phyloP scores from a whole-genome alignment of 2,329 filamentous ascomycete species.

The Botryotinia globosa region DNA sequence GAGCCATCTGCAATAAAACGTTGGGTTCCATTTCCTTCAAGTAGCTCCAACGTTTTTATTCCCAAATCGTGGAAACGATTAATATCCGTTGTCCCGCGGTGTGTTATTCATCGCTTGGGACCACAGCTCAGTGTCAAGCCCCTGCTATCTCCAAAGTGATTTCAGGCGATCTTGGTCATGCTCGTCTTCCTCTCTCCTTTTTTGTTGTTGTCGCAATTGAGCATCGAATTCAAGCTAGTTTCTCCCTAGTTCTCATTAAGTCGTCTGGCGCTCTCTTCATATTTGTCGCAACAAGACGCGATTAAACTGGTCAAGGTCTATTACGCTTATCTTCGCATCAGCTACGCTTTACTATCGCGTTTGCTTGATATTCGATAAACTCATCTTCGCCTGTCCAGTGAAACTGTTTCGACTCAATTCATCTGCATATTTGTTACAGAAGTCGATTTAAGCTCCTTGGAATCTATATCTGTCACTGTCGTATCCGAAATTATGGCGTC shows the following conservation, averaged over 20 bases:
- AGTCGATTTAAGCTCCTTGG: accelerated
- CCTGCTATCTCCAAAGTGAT: not conserved
- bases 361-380: not conserved
- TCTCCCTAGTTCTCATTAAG: not conserved
- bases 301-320: accelerated
- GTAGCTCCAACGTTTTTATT: too few species aligned
- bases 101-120: not conserved
- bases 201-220: too few species aligned
- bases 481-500: not conserved
- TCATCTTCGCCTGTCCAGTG: not conserved
- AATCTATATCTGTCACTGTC: not conserved
- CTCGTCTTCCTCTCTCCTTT: not conserved
- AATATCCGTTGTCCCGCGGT: not conserved
- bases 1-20: not conserved
- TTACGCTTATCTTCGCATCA: not conserved
- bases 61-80: too few species aligned
- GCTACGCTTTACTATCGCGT: not conserved
- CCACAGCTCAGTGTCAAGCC: not conserved
- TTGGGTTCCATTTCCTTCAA: too few species aligned
- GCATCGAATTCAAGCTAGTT: not conserved
- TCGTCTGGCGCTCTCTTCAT: accelerated
- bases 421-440: not conserved
- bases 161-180: not conserved
- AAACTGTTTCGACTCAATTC: not conserved
- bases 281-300: not conserved